Percentiles rank a stretch among this genome's conserved stretches.
Conservation (phyloP, 1,284 basidiomycete genomes). For the Cryptococcus sp. region DNA sequence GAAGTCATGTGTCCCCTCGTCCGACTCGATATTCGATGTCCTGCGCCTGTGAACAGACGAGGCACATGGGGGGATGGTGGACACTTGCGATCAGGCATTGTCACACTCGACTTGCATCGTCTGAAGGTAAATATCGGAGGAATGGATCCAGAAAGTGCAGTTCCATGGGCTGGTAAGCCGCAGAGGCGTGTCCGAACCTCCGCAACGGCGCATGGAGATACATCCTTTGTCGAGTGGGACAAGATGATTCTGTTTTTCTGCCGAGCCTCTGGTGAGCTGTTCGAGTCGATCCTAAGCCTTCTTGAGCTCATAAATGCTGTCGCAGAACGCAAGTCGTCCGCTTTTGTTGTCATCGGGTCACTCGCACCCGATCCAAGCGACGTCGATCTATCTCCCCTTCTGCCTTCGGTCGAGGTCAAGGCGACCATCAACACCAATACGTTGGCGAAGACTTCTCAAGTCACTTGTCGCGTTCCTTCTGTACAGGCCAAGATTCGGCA, state of each 20-base stretch:
- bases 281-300: neutral
- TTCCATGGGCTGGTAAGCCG: neutral
- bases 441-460: conserved; percentile 27
- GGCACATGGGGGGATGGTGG: conserved; percentile 49
- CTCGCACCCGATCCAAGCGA: conserved; percentile 41
- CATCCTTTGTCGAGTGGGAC: conserved; percentile 33
- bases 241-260: conserved; percentile 48
- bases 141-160: neutral
- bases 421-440: conserved; percentile 7
- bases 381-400: conserved; percentile 27
- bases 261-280: conserved; percentile 34
- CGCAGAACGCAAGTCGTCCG: conserved; percentile 35
- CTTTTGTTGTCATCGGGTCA: conserved; percentile 46
- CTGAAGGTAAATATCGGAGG: conserved; percentile 17
- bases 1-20: conserved; percentile 37
- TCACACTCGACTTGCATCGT: conserved; percentile 49
- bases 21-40: conserved; percentile 49
- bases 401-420: conserved; percentile 54
- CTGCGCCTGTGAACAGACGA: conserved; percentile 42
- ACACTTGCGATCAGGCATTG: conserved; percentile 48
- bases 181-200: neutral
- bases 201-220: neutral
- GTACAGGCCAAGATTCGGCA: conserved; percentile 62
- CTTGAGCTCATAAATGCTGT: neutral
- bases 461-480: conserved; percentile 62